These are phyloP conservation scores for Boletus rubroflammeus DNA, from an alignment of 768 basidiomycete genomes.

Conservation along the genomic window DNA sequence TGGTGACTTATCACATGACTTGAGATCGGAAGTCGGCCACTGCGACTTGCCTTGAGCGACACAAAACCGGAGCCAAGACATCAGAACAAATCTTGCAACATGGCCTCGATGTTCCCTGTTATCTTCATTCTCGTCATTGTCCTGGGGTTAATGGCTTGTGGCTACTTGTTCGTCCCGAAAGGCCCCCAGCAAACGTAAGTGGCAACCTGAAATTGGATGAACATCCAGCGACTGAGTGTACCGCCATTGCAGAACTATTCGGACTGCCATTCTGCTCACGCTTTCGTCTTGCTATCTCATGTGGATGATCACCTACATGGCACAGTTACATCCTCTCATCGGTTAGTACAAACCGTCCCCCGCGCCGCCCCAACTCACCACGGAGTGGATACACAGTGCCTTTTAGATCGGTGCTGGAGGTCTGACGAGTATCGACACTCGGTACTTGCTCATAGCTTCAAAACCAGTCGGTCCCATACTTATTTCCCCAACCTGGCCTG, in stretches of 20 bases:
- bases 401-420: conserved; percentile 13
- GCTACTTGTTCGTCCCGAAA: conserved; percentile 74
- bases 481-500: not conserved
- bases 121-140: conserved; percentile 64
- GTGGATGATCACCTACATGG: conserved; percentile 98
- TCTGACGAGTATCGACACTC: conserved; percentile 9
- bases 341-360: conserved; percentile 43
- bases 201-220: not conserved
- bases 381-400: conserved; percentile 12
- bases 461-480: conserved; percentile 23
- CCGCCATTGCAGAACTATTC: conserved; percentile 59
- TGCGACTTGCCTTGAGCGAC: not conserved
- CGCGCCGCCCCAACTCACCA: not conserved
- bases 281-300: conserved; percentile 86
- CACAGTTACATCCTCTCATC: conserved; percentile 88
- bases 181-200: conserved; percentile 89
- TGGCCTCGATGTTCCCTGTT: conserved; percentile 71
- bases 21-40: not conserved
- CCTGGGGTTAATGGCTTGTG: conserved; percentile 56
- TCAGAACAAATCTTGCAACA: conserved; percentile 28
- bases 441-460: conserved; percentile 2
- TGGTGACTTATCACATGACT: conserved; percentile 8
- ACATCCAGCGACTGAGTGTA: not conserved
- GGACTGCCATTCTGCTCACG: conserved; percentile 75
- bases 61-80: not conserved